Evolutionary conservation across 1,139 yeast species (phyloP), one percentile per base, ranked within the genome.

Genomic region (Magnusiomyces magnusii): DNA sequence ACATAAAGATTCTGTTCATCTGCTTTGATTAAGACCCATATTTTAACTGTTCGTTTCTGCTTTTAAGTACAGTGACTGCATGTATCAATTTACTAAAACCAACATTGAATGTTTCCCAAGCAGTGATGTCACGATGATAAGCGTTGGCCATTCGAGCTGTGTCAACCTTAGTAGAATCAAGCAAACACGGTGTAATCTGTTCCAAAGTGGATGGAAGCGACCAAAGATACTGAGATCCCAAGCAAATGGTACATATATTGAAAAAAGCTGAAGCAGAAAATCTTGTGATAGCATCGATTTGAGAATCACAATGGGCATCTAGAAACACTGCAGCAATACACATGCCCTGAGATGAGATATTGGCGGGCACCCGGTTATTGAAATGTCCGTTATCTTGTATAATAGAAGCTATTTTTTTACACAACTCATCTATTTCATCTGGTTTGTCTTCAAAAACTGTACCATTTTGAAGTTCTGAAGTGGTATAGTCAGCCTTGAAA

Each of bases 11-110:
- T 60, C 98, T 78, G 71, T 92, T 88, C 42, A 51, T 51, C 19
- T 7, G 36, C 78, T n/a, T n/a, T n/a, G n/a, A n/a, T n/a, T n/a
- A n/a, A n/a, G n/a, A n/a, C n/a, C n/a, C n/a, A n/a, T n/a, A n/a
- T n/a, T n/a, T n/a, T n/a, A n/a, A n/a, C n/a, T n/a, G n/a, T n/a
- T n/a, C n/a, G n/a, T n/a, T n/a, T n/a, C n/a, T n/a, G n/a, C n/a
- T n/a, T n/a, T n/a, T n/a, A n/a, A n/a, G n/a, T n/a, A n/a, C 90
- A 81, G 64, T 88, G 57, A 91, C 86, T 70, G 93, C 98, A 71
- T 93, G 99, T 87, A 92, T 80, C 67, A 90, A 91, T 0, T 98
- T 98, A 51, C 99, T 98, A 69, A 89, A 72, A 1, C 97, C 90
- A 51, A 93, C 80, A 62, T 87, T 86, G 51, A 87, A 74, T 67